These are phyloP conservation scores for Pleurotus sapidus DNA, from an alignment of 768 basidiomycete genomes.

Conservation along the genomic window DNA sequence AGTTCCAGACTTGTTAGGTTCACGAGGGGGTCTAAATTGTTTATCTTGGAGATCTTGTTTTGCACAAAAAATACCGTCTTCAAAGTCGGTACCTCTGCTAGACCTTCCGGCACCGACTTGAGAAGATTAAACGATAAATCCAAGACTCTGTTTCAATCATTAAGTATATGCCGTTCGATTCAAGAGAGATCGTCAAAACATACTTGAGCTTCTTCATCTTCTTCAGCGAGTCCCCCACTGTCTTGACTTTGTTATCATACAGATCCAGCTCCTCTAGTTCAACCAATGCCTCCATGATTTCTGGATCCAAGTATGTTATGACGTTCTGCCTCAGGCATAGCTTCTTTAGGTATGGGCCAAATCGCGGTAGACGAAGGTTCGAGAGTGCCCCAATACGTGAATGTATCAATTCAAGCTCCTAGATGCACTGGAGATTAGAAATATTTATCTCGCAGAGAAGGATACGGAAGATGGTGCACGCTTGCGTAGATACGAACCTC, in stretches of 20 bases:
- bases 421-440: slow-evolving; percentile 8
- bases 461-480: neutral
- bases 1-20: slow-evolving; percentile 83
- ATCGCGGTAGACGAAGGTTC: slow-evolving; percentile 69
- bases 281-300: slow-evolving; percentile 61
- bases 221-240: slow-evolving; percentile 63
- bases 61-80: slow-evolving; percentile 92
- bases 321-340: slow-evolving; percentile 88
- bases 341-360: slow-evolving; percentile 62
- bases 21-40: slow-evolving; percentile 50
- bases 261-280: slow-evolving; percentile 88
- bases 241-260: slow-evolving; percentile 93
- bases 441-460: neutral
- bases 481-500: slow-evolving; percentile 48
- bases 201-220: slow-evolving; percentile 55
- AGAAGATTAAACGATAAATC: slow-evolving; percentile 97
- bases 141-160: slow-evolving; percentile 50
- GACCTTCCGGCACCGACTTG: slow-evolving; percentile 60
- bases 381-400: slow-evolving; percentile 67
- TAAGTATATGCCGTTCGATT: neutral
- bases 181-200: slow-evolving; percentile 17
- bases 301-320: slow-evolving; percentile 68
- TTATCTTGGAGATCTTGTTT: slow-evolving; percentile 86
- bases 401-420: slow-evolving; percentile 90
- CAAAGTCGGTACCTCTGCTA: slow-evolving; percentile 58